Evolutionary conservation across 2,329 filamentous ascomycete genomes (phyloP).

Genomic region (Sarocladium oryzae): DNA sequence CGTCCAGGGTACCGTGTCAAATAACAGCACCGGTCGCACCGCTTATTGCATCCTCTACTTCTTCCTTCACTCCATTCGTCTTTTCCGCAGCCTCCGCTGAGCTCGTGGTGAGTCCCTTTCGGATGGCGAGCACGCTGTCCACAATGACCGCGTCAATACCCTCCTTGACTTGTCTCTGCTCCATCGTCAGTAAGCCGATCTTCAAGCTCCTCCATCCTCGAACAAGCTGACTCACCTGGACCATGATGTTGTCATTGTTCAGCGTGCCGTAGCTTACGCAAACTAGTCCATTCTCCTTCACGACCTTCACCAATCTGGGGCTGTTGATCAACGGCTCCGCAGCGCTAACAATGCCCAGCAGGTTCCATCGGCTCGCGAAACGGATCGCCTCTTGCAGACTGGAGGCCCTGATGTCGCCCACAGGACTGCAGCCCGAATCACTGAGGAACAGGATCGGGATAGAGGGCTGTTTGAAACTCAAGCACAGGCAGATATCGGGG

Average conservation of each 20-base stretch:
- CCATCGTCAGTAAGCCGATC: neutral
- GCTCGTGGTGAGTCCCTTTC: slow-evolving; percentile 68
- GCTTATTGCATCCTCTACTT: neutral
- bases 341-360: slow-evolving; percentile 85
- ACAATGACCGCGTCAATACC: slow-evolving; percentile 98
- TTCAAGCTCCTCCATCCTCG: neutral
- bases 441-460: slow-evolving; percentile 94
- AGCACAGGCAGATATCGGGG: slow-evolving; percentile 87
- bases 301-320: slow-evolving; percentile 80
- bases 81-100: slow-evolving; percentile 6
- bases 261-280: slow-evolving; percentile 89
- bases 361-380: slow-evolving; percentile 90
- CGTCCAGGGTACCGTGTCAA: too few relatives aligned
- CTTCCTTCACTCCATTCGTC: slow-evolving; percentile 7
- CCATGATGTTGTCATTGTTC: slow-evolving; percentile 83
- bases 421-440: slow-evolving; percentile 73
- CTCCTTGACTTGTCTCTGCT: slow-evolving; percentile 79
- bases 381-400: slow-evolving; percentile 93
- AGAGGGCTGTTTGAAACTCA: slow-evolving; percentile 95
- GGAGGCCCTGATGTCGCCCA: slow-evolving; percentile 83
- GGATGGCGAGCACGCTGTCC: slow-evolving; percentile 86
- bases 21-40: neutral
- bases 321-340: slow-evolving; percentile 84
- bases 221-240: slow-evolving; percentile 57
- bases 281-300: slow-evolving; percentile 89